A percentile compares a stretch with the other conserved stretches of the same genome.
phyloP scores from a whole-genome alignment of 2,329 filamentous ascomycete species.

The Curvularia lunata region DNA sequence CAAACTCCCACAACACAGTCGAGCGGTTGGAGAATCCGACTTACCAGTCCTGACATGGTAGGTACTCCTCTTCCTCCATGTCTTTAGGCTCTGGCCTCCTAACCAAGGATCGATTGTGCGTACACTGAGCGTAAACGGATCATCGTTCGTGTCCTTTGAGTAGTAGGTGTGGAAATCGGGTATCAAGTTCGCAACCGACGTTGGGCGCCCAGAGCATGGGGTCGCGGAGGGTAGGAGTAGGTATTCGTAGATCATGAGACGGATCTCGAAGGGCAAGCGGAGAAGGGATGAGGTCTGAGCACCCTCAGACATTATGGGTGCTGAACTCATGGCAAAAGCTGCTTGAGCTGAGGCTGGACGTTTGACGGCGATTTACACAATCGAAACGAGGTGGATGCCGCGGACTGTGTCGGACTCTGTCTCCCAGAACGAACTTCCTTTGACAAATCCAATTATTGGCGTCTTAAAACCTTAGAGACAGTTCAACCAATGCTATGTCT shows the following conservation, averaged over 20 bases:
- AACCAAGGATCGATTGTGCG: slow-evolving; percentile 54
- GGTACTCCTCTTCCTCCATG: slow-evolving; percentile 45
- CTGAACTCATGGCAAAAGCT: slow-evolving; percentile 15
- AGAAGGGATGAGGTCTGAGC: slow-evolving; percentile 46
- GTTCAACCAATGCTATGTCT: neutral
- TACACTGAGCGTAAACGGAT: slow-evolving; percentile 50
- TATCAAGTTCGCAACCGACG: slow-evolving; percentile 43
- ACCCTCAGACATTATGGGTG: neutral
- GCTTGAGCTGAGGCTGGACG: neutral
- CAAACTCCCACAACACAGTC: neutral
- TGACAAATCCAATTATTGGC: neutral
- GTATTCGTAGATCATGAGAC: slow-evolving; percentile 55
- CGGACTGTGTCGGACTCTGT: neutral
- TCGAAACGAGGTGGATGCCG: neutral
- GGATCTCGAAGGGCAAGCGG: slow-evolving; percentile 55
- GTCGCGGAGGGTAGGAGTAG: slow-evolving; percentile 51
- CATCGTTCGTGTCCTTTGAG: slow-evolving; percentile 37
- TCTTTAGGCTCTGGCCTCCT: slow-evolving; percentile 29
- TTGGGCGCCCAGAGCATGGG: slow-evolving; percentile 36
- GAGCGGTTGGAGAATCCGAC: slow-evolving; percentile 7
- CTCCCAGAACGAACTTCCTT: neutral
- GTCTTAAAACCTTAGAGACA: neutral
- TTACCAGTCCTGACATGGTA: slow-evolving; percentile 49
- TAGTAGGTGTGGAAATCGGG: slow-evolving; percentile 54
- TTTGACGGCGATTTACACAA: neutral